Evolutionary conservation across 2,329 filamentous ascomycete genomes (phyloP), one percentile per base, ranked within the genome.

Genomic region (Colletotrichum nymphaeae): DNA sequence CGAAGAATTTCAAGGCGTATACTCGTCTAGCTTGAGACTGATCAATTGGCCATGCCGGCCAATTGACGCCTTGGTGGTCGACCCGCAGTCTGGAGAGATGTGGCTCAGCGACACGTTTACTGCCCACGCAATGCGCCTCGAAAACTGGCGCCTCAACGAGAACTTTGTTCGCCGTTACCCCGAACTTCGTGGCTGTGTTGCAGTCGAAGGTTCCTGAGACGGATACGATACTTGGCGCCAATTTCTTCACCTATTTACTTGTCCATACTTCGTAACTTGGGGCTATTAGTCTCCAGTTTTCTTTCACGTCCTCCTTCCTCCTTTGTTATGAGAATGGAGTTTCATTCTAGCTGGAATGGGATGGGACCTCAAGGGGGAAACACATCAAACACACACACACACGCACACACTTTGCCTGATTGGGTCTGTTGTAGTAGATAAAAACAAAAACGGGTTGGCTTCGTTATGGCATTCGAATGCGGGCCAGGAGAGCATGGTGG

Each of bases 1-100:
- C 8, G 78, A 79, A 3, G 82, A 84, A 63, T 84, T 84, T 56
- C 78, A 79, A 53, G 77, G 78, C 66, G 59, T 81, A 52, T 84
- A 84, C 74, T 79, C 76, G 56, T 75, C 76, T 49, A 80, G 78
- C 66, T 66, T 84, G 59, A 80, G 80, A 37, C 73, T 81, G 63
- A 75, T 81, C 58, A 81, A 84, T 56, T 84, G 81, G 83, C 78
- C 80, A 30, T 75, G 74, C 28, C 75, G 76, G 19, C 76, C 78
- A 9, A 67, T 76, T 24, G 74, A 76, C 64, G 77, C 76, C 59
- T 74, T 80, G 58, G 69, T 77, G 24, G 75, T 77, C 56, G 76
- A 80, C 56, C 75, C 78, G 72, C 63, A 76, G 28, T 79, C 76
- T 28, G 77, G 79, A 30, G 71, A 77, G n/a, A 73, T 81, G 58